Evolutionary conservation across 495 filamentous ascomycete genomes (phyloP).

Genomic region (Annulohypoxylon bovei): DNA sequence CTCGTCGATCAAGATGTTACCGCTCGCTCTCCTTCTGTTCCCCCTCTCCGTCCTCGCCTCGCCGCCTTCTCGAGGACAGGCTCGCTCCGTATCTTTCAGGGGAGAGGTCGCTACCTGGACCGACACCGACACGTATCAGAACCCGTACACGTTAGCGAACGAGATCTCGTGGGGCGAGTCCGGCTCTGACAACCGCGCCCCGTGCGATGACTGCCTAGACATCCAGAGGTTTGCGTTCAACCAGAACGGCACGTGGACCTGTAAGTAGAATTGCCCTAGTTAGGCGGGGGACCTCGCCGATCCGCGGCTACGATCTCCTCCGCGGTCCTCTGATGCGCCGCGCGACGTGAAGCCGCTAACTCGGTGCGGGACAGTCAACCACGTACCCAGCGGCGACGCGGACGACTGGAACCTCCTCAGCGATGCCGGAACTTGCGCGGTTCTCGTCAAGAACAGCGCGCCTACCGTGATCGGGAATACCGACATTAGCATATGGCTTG

Average conservation of each 20-base stretch:
- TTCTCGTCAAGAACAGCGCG: constrained; percentile 21
- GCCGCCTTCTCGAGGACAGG: neutral
- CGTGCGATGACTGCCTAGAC: constrained; percentile 17
- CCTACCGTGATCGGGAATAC: constrained; percentile 24
- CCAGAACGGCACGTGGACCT: constrained; percentile 25
- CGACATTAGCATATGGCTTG: constrained; percentile 21
- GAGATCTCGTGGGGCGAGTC: neutral
- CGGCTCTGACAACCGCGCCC: neutral
- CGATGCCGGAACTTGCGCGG: neutral
- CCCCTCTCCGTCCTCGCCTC: constrained; percentile 19
- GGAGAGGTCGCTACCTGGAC: neutral
- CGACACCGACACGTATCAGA: neutral
- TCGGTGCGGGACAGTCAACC: neutral
- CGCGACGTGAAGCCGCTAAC: neutral
- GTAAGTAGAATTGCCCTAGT: constrained; percentile 4
- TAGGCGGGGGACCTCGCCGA: no score
- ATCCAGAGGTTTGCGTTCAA: constrained; percentile 8
- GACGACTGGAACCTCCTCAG: neutral
- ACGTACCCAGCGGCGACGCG: neutral
- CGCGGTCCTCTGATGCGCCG: no score
- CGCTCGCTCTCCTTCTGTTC: constrained; percentile 14
- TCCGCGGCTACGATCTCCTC: no score
- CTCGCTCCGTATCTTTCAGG: neutral
- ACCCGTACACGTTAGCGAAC: no score
- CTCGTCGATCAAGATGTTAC: constrained; percentile 7